Base-by-base conservation (phyloP, 768 basidiomycete genomes). In the Podaxis carcinomalis region DNA sequence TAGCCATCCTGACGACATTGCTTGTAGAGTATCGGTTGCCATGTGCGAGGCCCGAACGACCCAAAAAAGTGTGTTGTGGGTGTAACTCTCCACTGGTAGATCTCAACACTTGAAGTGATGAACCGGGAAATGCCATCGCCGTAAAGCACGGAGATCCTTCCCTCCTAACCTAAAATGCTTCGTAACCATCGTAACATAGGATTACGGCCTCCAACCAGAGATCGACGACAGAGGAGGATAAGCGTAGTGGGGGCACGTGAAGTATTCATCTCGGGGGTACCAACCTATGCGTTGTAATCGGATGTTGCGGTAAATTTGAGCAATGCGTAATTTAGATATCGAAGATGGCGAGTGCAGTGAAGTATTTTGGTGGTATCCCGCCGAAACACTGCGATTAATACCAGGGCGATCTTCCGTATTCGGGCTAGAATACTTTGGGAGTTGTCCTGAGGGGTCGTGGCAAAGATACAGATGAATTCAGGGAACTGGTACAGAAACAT, bases 131-230 rank as follows among this genome's bases (percentile, higher is more conserved):
- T 3, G 47, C 47, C 5, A 36, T 40, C 28, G 49, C 57, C 16
- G 19, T 36, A 47, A 51, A 32, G 57, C 47, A 16, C 35, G 27
- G 21, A 58, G 51, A 23, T 51, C 6, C 11, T 28, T 58, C 35
- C 57, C 49, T 27, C 13, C 35, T 3, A 58, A 58, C 19, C n/a
- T 58, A 35, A 58, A 39, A 23, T 51, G 51, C 23, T 51, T 58
- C 36, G 36, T 58, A 16, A 51, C 51, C 19, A 10, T 50, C 13
- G 47, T 58, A 21, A 47, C 57, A 37, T 23, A 21, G 7, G 23
- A 59, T 42, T 59, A 28, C 28, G 4, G 39, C 3, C 21, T 37
- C 57, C 7, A 25, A 6, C 25, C 9, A 40, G 25, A 36, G 37
- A 16, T 11, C n/a, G 2, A 14, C 5, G 14, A 46, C 25, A 10